Conservation (phyloP, 2,329 filamentous ascomycete genomes). For the Nectriaceae sp. region DNA sequence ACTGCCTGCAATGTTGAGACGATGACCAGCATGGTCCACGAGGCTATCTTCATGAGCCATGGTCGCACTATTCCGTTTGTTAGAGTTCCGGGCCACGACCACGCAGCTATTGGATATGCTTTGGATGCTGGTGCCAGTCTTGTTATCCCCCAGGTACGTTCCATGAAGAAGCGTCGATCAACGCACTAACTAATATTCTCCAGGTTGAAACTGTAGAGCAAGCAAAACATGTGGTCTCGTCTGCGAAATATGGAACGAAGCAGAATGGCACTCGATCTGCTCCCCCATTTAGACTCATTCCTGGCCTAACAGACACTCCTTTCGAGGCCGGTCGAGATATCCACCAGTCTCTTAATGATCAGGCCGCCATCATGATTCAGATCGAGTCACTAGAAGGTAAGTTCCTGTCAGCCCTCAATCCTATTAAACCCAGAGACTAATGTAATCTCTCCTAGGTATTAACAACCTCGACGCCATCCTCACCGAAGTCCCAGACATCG, state of each 20-base stretch:
- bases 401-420: background rate
- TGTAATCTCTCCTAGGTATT: conserved; percentile 31
- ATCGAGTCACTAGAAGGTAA: conserved; percentile 41
- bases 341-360: conserved; percentile 44
- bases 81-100: conserved; percentile 47
- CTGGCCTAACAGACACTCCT: conserved; percentile 40
- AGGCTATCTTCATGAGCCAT: conserved; percentile 47
- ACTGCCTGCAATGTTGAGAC: conserved; percentile 47
- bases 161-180: background rate
- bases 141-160: conserved; percentile 42
- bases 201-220: conserved; percentile 48
- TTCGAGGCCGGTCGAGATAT: conserved; percentile 35
- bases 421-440: background rate
- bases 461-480: conserved; percentile 52
- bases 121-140: conserved; percentile 51
- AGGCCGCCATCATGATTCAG: conserved; percentile 51
- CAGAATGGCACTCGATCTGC: conserved; percentile 45
- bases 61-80: conserved; percentile 48
- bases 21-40: conserved; percentile 52
- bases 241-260: conserved; percentile 45
- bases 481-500: conserved; percentile 46
- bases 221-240: conserved; percentile 43
- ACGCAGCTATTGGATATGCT: conserved; percentile 47
- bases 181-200: background rate
- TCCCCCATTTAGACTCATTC: conserved; percentile 44